Conservation (phyloP, 2,329 filamentous ascomycete genomes). For the Cercospora citrullina region DNA sequence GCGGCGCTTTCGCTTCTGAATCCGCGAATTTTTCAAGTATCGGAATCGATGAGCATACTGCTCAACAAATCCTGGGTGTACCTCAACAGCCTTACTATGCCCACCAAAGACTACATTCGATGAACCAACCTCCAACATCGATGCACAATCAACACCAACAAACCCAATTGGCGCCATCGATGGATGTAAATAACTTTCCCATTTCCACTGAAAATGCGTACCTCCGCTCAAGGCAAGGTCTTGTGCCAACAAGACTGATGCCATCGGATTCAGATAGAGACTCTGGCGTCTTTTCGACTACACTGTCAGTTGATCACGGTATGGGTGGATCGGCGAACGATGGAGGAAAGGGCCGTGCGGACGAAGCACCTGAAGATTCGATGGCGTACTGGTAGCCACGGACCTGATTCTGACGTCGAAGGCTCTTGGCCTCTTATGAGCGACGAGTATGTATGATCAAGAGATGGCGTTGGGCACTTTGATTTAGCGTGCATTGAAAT, state of each 20-base stretch:
- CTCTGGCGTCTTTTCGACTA: background rate
- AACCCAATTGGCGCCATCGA: background rate
- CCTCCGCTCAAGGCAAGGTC: background rate
- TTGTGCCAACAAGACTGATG: background rate
- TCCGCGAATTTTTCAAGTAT: background rate
- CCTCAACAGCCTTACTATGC: background rate
- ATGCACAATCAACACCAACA: background rate
- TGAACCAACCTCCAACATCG: background rate
- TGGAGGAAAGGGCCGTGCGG: background rate
- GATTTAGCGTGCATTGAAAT: too few species aligned
- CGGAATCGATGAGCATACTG: background rate
- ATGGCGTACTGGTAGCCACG: background rate
- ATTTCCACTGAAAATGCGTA: background rate
- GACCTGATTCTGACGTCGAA: background rate
- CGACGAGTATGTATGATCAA: too few species aligned
- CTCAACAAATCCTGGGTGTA: background rate
- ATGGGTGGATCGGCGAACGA: background rate
- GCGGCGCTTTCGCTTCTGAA: background rate
- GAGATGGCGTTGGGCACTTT: too few species aligned
- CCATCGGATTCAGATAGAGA: background rate
- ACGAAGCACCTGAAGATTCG: background rate
- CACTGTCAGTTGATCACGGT: background rate
- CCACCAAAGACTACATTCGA: background rate
- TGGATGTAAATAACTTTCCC: background rate
- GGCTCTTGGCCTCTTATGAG: background rate